phyloP scores from a whole-genome alignment of 139 green algal genomes.

The Chlorella sorokiniana region DNA sequence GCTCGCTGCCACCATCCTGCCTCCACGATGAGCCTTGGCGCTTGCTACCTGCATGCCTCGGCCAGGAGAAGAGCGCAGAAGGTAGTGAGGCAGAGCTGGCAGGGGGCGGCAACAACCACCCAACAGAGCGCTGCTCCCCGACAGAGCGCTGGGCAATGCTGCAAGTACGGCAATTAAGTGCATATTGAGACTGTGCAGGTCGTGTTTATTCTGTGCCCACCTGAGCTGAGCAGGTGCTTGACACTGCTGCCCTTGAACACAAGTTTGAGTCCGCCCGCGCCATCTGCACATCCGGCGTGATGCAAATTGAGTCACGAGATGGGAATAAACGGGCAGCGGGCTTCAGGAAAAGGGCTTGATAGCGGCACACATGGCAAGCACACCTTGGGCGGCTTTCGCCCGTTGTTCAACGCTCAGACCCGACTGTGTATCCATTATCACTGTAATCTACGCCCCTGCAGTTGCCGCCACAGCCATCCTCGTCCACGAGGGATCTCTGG shows the following conservation, averaged over 20 bases:
- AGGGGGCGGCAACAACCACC: neutral
- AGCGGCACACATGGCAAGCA: neutral
- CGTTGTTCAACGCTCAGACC: neutral
- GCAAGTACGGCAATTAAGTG: too few species aligned
- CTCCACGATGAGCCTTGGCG: neutral
- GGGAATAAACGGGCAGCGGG: too few species aligned
- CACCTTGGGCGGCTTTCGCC: neutral
- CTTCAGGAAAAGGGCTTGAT: neutral
- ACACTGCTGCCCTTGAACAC: neutral
- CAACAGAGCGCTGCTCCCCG: too few species aligned
- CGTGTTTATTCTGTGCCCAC: neutral
- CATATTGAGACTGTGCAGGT: too few species aligned
- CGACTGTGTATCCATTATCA: neutral
- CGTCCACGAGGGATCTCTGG: too few species aligned
- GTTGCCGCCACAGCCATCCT: neutral
- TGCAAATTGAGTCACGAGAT: too few species aligned
- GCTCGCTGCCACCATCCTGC: neutral
- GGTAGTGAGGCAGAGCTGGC: neutral
- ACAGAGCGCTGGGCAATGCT: too few species aligned
- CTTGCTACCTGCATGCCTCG: neutral
- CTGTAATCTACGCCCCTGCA: neutral
- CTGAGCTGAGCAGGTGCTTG: neutral
- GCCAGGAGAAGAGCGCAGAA: neutral
- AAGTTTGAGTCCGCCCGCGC: neutral
- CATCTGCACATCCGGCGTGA: too few species aligned